These are phyloP conservation scores for Alternaria sp. DNA, from an alignment of 2,329 filamentous ascomycete species.

Conservation along the genomic window DNA sequence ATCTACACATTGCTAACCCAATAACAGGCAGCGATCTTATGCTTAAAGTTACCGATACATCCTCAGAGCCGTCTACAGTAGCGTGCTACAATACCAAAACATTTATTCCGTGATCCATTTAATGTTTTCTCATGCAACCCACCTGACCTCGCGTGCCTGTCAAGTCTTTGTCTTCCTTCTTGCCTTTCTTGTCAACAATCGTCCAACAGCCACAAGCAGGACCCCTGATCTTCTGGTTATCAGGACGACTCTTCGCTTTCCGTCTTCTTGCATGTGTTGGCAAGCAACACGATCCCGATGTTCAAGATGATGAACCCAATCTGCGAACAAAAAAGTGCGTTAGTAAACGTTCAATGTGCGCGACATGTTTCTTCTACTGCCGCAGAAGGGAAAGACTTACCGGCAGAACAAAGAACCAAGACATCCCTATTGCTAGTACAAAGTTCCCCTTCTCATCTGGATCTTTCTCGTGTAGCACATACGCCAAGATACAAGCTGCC, in stretches of 20 bases:
- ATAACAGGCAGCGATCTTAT: not conserved
- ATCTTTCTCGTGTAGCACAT: not conserved
- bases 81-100: not conserved
- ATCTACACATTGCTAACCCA: not conserved
- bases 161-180: not conserved
- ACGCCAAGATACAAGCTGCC: not conserved
- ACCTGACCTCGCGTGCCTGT: not conserved
- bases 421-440: not conserved
- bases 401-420: not conserved
- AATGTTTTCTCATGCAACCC: not conserved
- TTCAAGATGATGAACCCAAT: not conserved
- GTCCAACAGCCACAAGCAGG: not conserved
- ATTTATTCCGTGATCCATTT: not conserved
- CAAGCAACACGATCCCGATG: not conserved
- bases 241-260: not conserved
- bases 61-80: not conserved
- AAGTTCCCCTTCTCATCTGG: not conserved
- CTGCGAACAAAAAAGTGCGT: not conserved
- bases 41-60: not conserved
- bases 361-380: not conserved
- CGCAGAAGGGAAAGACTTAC: not conserved
- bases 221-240: not conserved
- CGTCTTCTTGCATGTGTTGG: not conserved
- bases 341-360: not conserved
- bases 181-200: not conserved